Evolutionary conservation across 192 early-diverging fungal species (phyloP).

Genomic region (Backusella tarrabulga): DNA sequence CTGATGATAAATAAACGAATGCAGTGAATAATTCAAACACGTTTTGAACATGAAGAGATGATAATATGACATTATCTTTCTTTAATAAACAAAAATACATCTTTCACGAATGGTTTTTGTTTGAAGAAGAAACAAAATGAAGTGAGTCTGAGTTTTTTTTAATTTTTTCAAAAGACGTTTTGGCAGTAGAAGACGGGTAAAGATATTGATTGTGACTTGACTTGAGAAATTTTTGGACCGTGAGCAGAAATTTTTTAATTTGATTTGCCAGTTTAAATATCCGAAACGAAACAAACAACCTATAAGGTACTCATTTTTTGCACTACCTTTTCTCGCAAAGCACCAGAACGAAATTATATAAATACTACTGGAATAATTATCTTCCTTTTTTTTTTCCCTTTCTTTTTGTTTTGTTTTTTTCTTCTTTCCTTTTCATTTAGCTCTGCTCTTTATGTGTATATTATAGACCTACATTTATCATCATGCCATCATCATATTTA

Average conservation of each 20-base stretch:
- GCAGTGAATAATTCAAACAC: neutral
- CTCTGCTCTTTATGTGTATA: constrained; percentile 3
- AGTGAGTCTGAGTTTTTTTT: neutral
- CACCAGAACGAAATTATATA: neutral
- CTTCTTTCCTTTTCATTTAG: neutral
- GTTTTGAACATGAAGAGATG: neutral
- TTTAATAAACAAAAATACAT: constrained; percentile 5
- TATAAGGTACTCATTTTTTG: neutral
- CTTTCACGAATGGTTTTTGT: neutral
- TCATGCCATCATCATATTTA: neutral
- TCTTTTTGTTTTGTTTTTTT: neutral
- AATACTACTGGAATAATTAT: constrained; percentile 4
- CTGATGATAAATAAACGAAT: neutral
- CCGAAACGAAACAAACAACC: constrained; percentile 13
- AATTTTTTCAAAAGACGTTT: neutral
- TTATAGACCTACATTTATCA: constrained; percentile 15
- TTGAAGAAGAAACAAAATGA: neutral
- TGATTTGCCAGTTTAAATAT: constrained; percentile 17
- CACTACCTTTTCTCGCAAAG: neutral
- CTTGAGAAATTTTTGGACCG: constrained; percentile 9
- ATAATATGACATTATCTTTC: neutral
- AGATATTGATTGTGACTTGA: constrained; percentile 1
- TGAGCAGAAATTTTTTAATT: constrained; percentile 18
- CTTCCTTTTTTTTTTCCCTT: neutral
- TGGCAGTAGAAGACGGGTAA: neutral